A percentile compares a stretch with the other conserved stretches of the same genome.
phyloP scores from a whole-genome alignment of 805 yeast species.

The Wickerhamomyces sydowiorum region DNA sequence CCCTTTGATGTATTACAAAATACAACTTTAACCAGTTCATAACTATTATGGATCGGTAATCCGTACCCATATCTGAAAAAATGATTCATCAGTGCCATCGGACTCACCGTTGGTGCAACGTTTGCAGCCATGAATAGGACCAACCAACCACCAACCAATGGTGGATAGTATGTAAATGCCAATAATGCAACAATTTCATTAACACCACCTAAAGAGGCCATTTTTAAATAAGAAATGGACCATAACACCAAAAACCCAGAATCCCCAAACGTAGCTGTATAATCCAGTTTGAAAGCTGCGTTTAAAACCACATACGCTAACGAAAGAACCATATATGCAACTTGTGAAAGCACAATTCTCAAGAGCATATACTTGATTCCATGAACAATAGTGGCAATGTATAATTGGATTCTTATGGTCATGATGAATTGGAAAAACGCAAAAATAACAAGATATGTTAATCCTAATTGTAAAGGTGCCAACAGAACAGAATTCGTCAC shows the following conservation, averaged over 20 bases:
- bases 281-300: conserved; percentile 59
- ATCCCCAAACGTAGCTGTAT: conserved; percentile 49
- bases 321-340: conserved; percentile 50
- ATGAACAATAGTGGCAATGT: conserved; percentile 38
- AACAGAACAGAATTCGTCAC: conserved; percentile 39
- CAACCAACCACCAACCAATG: conserved; percentile 66
- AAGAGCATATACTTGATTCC: conserved; percentile 40
- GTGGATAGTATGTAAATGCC: conserved; percentile 46
- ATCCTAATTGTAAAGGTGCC: conserved; percentile 71
- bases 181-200: conserved; percentile 53
- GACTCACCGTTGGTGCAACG: conserved; percentile 58
- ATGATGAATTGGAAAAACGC: conserved; percentile 66
- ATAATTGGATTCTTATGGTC: conserved; percentile 45
- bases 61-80: conserved; percentile 62
- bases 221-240: conserved; percentile 59
- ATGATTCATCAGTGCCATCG: conserved; percentile 49
- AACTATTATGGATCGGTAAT: conserved; percentile 61
- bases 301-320: conserved; percentile 53
- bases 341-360: conserved; percentile 41
- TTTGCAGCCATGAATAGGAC: conserved; percentile 60
- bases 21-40: conserved; percentile 53
- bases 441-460: conserved; percentile 61
- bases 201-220: conserved; percentile 68
- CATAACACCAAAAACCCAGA: conserved; percentile 70
- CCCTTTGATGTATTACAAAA: conserved; percentile 53